Percentiles rank a stretch among this genome's conserved stretches.
These are phyloP conservation scores for Acrocalymma vagum DNA, from an alignment of 2,329 filamentous ascomycete species.

Conservation along the genomic window DNA sequence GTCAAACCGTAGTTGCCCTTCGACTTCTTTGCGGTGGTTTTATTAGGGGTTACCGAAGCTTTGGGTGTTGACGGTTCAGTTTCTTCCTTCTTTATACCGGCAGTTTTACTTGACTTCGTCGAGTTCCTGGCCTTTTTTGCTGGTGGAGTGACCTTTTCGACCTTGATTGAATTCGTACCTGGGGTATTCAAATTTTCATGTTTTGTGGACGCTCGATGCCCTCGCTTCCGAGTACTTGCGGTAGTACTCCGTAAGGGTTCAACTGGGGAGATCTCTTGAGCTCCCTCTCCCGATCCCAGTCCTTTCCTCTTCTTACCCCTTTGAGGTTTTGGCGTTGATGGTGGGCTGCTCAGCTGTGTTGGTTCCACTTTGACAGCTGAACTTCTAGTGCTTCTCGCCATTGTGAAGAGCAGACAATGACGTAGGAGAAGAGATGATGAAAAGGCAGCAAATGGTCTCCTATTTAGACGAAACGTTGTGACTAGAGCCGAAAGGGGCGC, in stretches of 20 bases:
- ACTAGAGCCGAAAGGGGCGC: background rate
- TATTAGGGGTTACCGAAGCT: slow-evolving; percentile 32
- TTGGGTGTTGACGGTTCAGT: slow-evolving; percentile 34
- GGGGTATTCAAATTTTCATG: too few species aligned
- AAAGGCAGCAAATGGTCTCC: slow-evolving; percentile 6
- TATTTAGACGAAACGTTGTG: slow-evolving; percentile 8
- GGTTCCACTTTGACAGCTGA: slow-evolving; percentile 31
- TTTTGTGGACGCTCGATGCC: too few species aligned
- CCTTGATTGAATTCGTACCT: slow-evolving; percentile 15
- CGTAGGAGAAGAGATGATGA: slow-evolving; percentile 1
- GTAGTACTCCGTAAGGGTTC: too few species aligned
- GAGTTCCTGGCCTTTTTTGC: slow-evolving; percentile 26
- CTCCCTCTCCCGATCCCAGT: slow-evolving; percentile 25
- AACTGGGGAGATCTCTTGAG: too few species aligned
- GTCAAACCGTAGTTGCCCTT: slow-evolving; percentile 54
- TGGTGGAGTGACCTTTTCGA: slow-evolving; percentile 13
- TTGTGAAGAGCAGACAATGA: slow-evolving; percentile 25
- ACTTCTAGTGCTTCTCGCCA: slow-evolving; percentile 43
- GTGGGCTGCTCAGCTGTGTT: slow-evolving; percentile 54
- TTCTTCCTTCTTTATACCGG: slow-evolving; percentile 22
- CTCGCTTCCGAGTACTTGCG: too few species aligned
- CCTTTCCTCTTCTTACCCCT: slow-evolving; percentile 37
- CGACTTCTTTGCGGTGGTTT: slow-evolving; percentile 42
- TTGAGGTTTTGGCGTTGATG: slow-evolving; percentile 46
- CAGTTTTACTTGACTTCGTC: slow-evolving; percentile 16